Base-by-base conservation (phyloP, 2,329 filamentous ascomycete species). In the Exophiala phaeomuriformis region DNA sequence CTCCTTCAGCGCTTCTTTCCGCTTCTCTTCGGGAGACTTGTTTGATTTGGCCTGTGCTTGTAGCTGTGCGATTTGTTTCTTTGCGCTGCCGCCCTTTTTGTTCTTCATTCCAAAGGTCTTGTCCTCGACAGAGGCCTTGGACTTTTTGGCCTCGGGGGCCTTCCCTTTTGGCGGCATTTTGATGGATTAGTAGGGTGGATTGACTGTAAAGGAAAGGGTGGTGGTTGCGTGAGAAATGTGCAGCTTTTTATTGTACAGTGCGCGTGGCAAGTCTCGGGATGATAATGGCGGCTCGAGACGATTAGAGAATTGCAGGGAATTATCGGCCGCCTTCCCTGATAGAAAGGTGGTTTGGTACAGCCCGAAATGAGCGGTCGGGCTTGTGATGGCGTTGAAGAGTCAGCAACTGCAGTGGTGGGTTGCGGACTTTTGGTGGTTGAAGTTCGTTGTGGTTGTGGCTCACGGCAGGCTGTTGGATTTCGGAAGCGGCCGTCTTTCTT, bases 51-150 rank as follows among this genome's bases (percentile, higher is more conserved):
- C 80, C 65, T 90, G 85, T 44, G 84, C 80, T 63, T 84, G 75
- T 69, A 98, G 81, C 65, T 90, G 87, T 55, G 87, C 85, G 68
- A 98, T 97, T 64, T 90, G 83, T 72, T 84, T 95, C 74, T 97
- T 88, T 51, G 90, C 91, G 49, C 82, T 84, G 53, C 83, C 86
- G 63, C 93, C 93, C 79, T 96, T 98, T 78, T 98, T 98, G 72
- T 98, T 98, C 76, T 98, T 98, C 93, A 98, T 97, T 65, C 93
- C 93, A 78, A 98, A 98, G 46, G 93, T 95, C 76, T 91, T 93
- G 77, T 98, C 93, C 59, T 93, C 89, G 60, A 90, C 87, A 42
- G 71, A 66, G 59, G 68, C 57, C 66, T 72, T 76, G 65, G 74
- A 71, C 68, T 76, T 74, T 66, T 75, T 76, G 41, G 69, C 66